Base-by-base conservation (phyloP, 2,329 filamentous ascomycete species). In the Ophiosphaerella narmari region DNA sequence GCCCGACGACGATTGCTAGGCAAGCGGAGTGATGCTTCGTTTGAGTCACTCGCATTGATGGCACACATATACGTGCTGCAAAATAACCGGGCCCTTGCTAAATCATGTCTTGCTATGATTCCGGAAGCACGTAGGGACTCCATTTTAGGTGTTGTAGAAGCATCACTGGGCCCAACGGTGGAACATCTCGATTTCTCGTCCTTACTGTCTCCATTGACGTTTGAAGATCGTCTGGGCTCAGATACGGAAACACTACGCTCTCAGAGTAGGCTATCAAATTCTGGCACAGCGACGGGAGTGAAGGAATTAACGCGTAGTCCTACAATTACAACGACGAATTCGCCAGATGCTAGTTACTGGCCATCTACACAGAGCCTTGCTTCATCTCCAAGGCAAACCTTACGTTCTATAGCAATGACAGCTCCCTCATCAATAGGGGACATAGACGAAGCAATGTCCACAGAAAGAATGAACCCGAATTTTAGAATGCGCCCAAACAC, bases 1-100 rank as follows among this genome's bases (percentile, higher is more conserved):
- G 59, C 46, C n/a, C 57, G 66, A 36, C 48, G 62, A 33, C 54
- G 56, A 12, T 40, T 68, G 16, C 41, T 65, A 13, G 66, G 64
- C 16, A 69, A 69, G 48, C 54, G 50, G n/a, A 58, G 55, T 40
- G 48, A 54, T 8, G 54, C 54, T 8, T 55, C 63, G 23, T 52
- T 65, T 31, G 65, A 67, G 43, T 68, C 66, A 13, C 54, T 60
- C 40, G 62, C 63, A 11, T 57, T 69, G 37, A 66, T 67, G 62
- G 61, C 64, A 23, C 59, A 63, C 33, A 64, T 69, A 35, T 61
- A 60, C 21, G 48, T 61, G 24, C 37, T 60, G 50, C 47, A 61
- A 24, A 43, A 57, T 35, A 61, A 65, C 12, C 55, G 50, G 9
- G 53, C 59, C 29, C 58, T 54, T 37, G 61, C 61, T n/a, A 63